Base-by-base conservation (phyloP, 352 stramenopile genomes). In the Phytophthora macrochlamydospora region DNA sequence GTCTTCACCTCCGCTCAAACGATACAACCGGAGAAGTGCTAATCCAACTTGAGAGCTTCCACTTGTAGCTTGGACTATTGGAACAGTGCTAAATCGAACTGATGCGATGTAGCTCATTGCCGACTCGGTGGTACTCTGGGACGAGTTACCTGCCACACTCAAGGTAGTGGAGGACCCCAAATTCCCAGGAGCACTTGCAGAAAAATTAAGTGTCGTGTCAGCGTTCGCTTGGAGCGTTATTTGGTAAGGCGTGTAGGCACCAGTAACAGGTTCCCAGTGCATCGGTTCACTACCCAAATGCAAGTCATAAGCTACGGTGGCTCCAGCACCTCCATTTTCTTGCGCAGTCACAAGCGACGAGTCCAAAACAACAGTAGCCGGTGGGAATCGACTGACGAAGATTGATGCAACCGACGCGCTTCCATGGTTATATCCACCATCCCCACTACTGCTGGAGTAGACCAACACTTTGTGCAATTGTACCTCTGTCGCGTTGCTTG, bases 1-100 rank as follows among this genome's bases (percentile, higher is more conserved):
- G 42, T 93, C 91, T 56, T 93, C 84, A 13, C 84, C 84, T 2
- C 82, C 82, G 46, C 56, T 74, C 1, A 85, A n/a, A 0, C 84
- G 82, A 73, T 74, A 91, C 14, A 93, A 44, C 12, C 81, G 69
- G 42, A 93, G 63, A 32, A 57, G 73, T 7, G 80, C 82, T 1
- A 76, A 62, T 11, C 84, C 84, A 30, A 91, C 77, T 49, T 89
- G 80, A 4, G 65, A 67, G 46, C 84, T 90, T 11, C 73, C 75
- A 1, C 78, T 90, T 18, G 37, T 52, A 0, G 18, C 48, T 14
- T 61, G 42, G 43, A 91, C 71, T 1, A 48, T 31, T 3, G 78
- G 73, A 37, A 69, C 49, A 1, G 78, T 56, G 12, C 71, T 55
- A 75, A 93, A 87, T 5, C 78, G 58, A 45, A 88, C 9, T 7